phyloP scores from a whole-genome alignment of 1,139 yeast genomes.

The Pichia sorboxylosa region DNA sequence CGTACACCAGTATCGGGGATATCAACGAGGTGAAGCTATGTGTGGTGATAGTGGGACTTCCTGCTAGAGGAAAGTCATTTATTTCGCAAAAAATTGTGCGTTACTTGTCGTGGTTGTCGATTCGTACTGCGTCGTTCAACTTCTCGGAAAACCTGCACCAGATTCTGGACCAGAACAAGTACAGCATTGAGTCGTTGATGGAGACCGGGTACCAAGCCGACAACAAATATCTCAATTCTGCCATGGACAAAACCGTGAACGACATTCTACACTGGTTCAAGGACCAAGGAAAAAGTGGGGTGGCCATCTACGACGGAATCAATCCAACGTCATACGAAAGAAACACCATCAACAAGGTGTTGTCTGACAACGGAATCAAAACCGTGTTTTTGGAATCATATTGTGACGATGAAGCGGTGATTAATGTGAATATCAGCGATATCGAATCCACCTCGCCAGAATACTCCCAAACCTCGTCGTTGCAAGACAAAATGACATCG shows the following conservation, averaged over 20 bases:
- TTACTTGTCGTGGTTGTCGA: slow-evolving; percentile 83
- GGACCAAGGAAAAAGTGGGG: slow-evolving; percentile 62
- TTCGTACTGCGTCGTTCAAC: slow-evolving; percentile 77
- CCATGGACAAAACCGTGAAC: slow-evolving; percentile 37
- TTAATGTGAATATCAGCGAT: slow-evolving; percentile 52
- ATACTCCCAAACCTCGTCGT: slow-evolving; percentile 6
- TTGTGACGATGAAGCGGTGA: slow-evolving; percentile 74
- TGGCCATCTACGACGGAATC: slow-evolving; percentile 86
- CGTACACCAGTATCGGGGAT: slow-evolving; percentile 63
- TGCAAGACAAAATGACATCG: slow-evolving; percentile 53
- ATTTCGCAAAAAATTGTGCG: slow-evolving; percentile 77
- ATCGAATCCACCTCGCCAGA: slow-evolving; percentile 11
- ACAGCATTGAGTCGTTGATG: slow-evolving; percentile 5
- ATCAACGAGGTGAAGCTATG: slow-evolving; percentile 62
- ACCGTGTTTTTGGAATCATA: slow-evolving; percentile 89
- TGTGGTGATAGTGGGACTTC: slow-evolving; percentile 67
- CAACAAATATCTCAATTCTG: slow-evolving; percentile 3
- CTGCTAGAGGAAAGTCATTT: slow-evolving; percentile 69
- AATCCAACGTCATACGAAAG: slow-evolving; percentile 68
- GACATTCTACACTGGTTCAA: slow-evolving; percentile 86
- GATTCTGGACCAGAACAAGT: slow-evolving; percentile 4
- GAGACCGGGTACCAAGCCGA: slow-evolving; percentile 47
- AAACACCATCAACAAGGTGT: slow-evolving; percentile 47
- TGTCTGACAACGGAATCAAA: slow-evolving; percentile 60
- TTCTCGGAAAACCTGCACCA: slow-evolving; percentile 49